Conservation (phyloP, 1,139 yeast species). For the Debaryomyces nepalensis region DNA sequence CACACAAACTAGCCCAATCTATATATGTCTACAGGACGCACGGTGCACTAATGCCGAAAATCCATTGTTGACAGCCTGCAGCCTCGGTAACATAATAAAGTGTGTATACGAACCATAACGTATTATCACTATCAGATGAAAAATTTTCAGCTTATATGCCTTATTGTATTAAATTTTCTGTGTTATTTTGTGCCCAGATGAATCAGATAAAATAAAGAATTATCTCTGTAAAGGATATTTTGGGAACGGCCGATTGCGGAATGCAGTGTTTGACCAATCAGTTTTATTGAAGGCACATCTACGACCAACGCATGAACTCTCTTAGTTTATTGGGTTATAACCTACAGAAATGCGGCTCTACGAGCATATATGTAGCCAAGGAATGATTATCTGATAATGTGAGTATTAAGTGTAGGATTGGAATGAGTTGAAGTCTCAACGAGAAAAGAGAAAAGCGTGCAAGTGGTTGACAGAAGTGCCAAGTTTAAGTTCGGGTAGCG, state of each 20-base stretch:
- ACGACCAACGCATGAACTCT: background rate
- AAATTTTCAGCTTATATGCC: slow-evolving; percentile 10
- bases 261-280: slow-evolving; percentile 1
- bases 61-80: too few relatives aligned
- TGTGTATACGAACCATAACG: slow-evolving; percentile 8
- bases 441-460: too few relatives aligned
- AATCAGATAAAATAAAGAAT: slow-evolving; percentile 7
- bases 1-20: background rate
- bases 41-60: too few relatives aligned
- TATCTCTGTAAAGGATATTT: too few relatives aligned
- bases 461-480: too few relatives aligned
- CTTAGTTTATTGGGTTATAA: background rate
- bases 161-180: background rate
- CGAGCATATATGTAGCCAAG: slow-evolving; percentile 7
- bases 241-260: too few relatives aligned
- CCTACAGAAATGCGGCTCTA: background rate
- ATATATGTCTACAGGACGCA: too few relatives aligned
- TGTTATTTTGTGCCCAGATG: background rate
- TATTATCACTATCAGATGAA: slow-evolving; percentile 3
- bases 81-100: background rate
- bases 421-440: background rate
- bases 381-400: slow-evolving; percentile 7
- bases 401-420: too few relatives aligned
- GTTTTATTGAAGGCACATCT: background rate
- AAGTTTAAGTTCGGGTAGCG: too few relatives aligned